phyloP scores from a whole-genome alignment of 2,329 filamentous ascomycete genomes.

The Diaporthe vaccinii region DNA sequence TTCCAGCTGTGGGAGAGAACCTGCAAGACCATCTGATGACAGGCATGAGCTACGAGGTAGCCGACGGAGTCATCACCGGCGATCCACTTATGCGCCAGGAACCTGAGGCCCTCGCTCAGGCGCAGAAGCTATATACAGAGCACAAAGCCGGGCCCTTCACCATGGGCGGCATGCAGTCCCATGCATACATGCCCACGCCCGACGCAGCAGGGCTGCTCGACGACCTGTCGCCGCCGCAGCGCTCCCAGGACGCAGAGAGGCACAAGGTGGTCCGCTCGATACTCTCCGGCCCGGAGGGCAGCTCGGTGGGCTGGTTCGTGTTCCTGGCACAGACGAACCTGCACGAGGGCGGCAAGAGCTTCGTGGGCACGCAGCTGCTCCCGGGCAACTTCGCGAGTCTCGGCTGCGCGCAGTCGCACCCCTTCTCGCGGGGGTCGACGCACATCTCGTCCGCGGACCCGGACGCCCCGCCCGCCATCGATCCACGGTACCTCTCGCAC shows the following conservation, averaged over 20 bases:
- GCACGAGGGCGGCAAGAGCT: conserved; percentile 42
- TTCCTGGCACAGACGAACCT: conserved; percentile 45
- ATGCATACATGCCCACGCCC: conserved; percentile 45
- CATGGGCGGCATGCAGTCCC: conserved; percentile 41
- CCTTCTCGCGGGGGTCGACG: conserved; percentile 65
- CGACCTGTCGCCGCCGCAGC: conserved; percentile 10
- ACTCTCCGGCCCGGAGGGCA: conserved; percentile 41
- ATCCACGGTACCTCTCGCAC: conserved; percentile 65
- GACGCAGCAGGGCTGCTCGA: conserved; percentile 40
- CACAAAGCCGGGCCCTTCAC: conserved; percentile 45
- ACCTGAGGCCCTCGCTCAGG: conserved; percentile 22
- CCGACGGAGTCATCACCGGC: conserved; percentile 43
- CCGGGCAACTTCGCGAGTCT: conserved; percentile 44
- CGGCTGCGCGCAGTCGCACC: conserved; percentile 53
- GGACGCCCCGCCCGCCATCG: conserved; percentile 60
- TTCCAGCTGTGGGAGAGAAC: conserved; percentile 32
- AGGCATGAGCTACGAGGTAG: conserved; percentile 45
- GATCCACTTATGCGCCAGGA: conserved; percentile 42
- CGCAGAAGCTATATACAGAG: conserved; percentile 42
- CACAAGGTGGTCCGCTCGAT: conserved; percentile 42
- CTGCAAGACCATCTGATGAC: conserved; percentile 37
- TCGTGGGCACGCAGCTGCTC: conserved; percentile 41
- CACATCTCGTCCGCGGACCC: conserved; percentile 62
- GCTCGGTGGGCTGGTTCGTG: conserved; percentile 45
- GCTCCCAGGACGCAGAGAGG: conserved; percentile 32